These are phyloP conservation scores for Apostasia ramifera DNA, from an alignment of 106 monocot genomes.

Conservation along the genomic window DNA sequence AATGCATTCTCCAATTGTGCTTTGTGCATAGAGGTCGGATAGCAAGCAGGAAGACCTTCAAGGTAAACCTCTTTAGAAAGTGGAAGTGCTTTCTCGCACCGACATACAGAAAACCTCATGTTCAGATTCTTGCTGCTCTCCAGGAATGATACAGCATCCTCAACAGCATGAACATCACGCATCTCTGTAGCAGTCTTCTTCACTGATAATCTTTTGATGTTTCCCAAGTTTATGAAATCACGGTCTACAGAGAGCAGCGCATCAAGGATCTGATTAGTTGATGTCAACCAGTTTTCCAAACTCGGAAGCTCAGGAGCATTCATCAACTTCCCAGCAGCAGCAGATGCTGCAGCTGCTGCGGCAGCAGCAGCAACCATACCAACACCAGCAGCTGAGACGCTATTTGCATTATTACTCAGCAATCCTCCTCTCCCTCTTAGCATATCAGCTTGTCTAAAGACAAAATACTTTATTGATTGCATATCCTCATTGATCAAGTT, in stretches of 20 bases:
- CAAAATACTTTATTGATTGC: conserved; percentile 76
- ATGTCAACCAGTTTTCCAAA: conserved; percentile 64
- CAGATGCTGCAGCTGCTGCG: conserved; percentile 79
- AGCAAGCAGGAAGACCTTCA: conserved; percentile 74
- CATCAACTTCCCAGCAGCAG: conserved; percentile 50
- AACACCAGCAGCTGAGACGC: conserved; percentile 58
- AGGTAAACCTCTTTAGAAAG: conserved; percentile 76
- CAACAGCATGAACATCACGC: conserved; percentile 17
- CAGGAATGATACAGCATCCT: conserved; percentile 47
- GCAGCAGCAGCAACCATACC: conserved; percentile 89
- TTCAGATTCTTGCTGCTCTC: conserved; percentile 57
- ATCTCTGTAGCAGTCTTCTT: conserved; percentile 7
- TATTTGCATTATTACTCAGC: conserved; percentile 36
- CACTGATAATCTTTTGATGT: conserved; percentile 3
- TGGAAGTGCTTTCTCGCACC: conserved; percentile 87
- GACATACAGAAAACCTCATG: conserved; percentile 70
- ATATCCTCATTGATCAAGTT: conserved; percentile 48
- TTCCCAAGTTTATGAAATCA: conserved; percentile 6
- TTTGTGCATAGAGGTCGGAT: conserved; percentile 66
- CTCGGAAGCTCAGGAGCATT: conserved; percentile 62
- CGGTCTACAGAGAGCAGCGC: conserved; percentile 39
- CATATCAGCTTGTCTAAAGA: conserved; percentile 65
- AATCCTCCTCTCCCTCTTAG: conserved; percentile 81
- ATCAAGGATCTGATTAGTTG: conserved; percentile 37
- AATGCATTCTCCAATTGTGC: conserved; percentile 72